Evolutionary conservation across 169 alveolate species (phyloP).

Genomic region (Plasmodium relictum): DNA sequence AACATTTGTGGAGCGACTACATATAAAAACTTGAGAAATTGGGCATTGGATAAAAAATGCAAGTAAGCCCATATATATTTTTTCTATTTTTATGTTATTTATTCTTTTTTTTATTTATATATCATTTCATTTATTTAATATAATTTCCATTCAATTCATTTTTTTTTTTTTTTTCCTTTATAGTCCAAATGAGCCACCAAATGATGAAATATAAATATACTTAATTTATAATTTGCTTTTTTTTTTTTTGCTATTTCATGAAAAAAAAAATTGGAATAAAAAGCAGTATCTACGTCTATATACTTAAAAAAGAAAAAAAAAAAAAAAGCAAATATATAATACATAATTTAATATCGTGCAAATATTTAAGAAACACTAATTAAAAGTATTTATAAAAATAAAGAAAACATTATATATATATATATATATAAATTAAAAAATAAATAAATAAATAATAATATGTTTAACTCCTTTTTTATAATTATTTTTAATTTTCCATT

Average conservation of each 20-base stretch:
- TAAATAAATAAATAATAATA: too few species aligned
- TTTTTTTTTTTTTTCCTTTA: slow-evolving; percentile 11
- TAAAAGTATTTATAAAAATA: too few species aligned
- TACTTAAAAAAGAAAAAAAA: not conserved
- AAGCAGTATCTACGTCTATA: not conserved
- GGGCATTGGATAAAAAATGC: slow-evolving; percentile 84
- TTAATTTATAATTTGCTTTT: too few species aligned
- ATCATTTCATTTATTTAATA: slow-evolving; percentile 2
- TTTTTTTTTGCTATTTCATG: not conserved
- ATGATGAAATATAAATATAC: slow-evolving; percentile 32
- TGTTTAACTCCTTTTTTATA: too few species aligned
- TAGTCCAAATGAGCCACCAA: slow-evolving; percentile 74
- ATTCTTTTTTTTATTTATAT: not conserved
- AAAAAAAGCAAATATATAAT: not conserved
- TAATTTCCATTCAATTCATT: not conserved
- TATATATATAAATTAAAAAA: too few species aligned
- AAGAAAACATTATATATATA: too few species aligned
- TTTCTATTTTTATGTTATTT: not conserved
- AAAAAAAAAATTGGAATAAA: too few species aligned
- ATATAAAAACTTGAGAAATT: slow-evolving; percentile 81
- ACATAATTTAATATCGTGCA: too few species aligned
- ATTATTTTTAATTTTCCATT: too few species aligned
- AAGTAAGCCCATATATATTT: slow-evolving; percentile 42
- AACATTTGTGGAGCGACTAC: slow-evolving; percentile 90
- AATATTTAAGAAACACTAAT: too few species aligned